Evolutionary conservation across 202 grass and related monocot species (phyloP), one percentile per base, ranked within the genome.

Genomic region (Carex sylvatica): DNA sequence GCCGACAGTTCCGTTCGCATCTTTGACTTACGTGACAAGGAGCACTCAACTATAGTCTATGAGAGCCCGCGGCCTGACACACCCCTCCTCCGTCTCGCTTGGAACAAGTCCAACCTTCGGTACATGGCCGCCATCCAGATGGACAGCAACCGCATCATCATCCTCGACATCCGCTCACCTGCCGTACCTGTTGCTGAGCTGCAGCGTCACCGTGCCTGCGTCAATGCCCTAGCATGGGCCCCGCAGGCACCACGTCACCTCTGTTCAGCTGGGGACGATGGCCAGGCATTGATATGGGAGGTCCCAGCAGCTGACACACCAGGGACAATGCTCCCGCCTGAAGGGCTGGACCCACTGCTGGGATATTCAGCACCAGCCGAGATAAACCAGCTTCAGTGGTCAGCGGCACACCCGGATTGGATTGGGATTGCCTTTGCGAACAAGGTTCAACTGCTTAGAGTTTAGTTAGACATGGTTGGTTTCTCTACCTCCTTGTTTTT

Each of bases 51-150:
- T 69, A 97, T 97, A 83, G 66, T 97, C 51, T 97, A 92, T 74
- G 94, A 97, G 90, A 97, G 92, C 88, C 94, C 94, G 5, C 91
- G 83, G n/a, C 94, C 94, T 15, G 94, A 94, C 78, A 97, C 88
- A 58, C 90, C 92, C 5, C 94, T 97, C 1, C 90, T 97, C 85
- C 89, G 92, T 77, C 87, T 97, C 0, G 94, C 90, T 0, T 97
- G 94, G 94, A 97, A 97, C 88, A 91, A 93, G 44, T 74, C 70
- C 1, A 87, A 94, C 78, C 88, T 84, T 3, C 87, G 85, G 1
- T 94, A 97, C 79, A 97, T 97, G 87, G 94, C 94, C 22, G 80
- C 90, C 47, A 89, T 94, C 85, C 88, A 92, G 61, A 92, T 97
- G 94, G 94, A 97, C 85, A 94, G 94, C 81, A 88, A 74, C 81